Evolutionary conservation across 2,329 filamentous ascomycete genomes (phyloP).

Genomic region (Hypoxylon sp.): DNA sequence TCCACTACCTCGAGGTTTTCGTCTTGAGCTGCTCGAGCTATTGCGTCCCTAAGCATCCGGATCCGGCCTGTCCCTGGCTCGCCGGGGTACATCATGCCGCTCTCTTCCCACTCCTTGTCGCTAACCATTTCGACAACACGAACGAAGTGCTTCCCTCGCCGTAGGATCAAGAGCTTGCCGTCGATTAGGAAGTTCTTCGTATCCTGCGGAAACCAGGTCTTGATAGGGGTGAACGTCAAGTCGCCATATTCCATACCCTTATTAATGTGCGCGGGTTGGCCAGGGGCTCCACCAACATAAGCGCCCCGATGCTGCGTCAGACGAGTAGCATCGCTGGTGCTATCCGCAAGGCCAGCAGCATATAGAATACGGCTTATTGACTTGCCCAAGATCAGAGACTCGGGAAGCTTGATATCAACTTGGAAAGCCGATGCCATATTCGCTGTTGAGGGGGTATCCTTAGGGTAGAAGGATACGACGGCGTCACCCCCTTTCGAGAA

Average conservation of each 20-base stretch:
- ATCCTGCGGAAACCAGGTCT: constrained; percentile 68
- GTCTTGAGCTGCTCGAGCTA: constrained; percentile 32
- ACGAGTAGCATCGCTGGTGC: constrained; percentile 69
- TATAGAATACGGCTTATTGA: constrained; percentile 71
- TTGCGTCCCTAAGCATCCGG: constrained; percentile 57
- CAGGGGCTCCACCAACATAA: constrained; percentile 70
- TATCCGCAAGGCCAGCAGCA: constrained; percentile 70
- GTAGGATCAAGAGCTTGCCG: constrained; percentile 69
- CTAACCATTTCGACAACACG: constrained; percentile 71
- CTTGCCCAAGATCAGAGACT: constrained; percentile 65
- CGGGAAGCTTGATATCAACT: constrained; percentile 70
- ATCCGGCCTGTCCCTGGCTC: constrained; percentile 64
- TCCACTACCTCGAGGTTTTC: constrained; percentile 14
- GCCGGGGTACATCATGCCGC: constrained; percentile 66
- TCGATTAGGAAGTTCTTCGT: constrained; percentile 73
- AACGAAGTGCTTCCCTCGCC: constrained; percentile 74
- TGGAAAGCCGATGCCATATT: constrained; percentile 63
- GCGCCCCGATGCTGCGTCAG: constrained; percentile 68
- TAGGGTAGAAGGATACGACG: constrained; percentile 42
- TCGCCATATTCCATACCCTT: constrained; percentile 60
- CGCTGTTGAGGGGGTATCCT: constrained; percentile 45
- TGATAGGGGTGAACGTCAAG: constrained; percentile 73
- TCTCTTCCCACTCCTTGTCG: constrained; percentile 66
- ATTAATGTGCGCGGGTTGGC: constrained; percentile 49
- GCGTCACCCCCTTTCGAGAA: constrained; percentile 56